phyloP scores from a whole-genome alignment of 768 basidiomycete genomes.

The Suillus luteus region DNA sequence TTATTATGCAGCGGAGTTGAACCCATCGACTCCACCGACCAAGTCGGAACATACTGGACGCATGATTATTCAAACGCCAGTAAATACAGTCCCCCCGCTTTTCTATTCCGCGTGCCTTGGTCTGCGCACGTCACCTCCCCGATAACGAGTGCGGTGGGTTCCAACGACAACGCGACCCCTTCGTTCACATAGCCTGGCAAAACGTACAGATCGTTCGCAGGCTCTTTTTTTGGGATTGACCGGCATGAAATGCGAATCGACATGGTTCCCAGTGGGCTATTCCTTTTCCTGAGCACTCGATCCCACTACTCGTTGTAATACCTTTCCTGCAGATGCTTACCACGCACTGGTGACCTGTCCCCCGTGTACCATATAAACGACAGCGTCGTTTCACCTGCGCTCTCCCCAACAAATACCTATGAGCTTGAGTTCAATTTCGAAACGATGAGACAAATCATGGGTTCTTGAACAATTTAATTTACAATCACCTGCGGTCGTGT shows the following conservation, averaged over 20 bases:
- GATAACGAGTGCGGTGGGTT: slow-evolving; percentile 63
- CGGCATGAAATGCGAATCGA: slow-evolving; percentile 87
- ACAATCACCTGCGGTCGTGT: slow-evolving; percentile 75
- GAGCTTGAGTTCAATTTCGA: slow-evolving; percentile 75
- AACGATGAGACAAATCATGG: slow-evolving; percentile 82
- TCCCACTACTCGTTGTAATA: background rate
- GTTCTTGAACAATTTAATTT: slow-evolving; percentile 70
- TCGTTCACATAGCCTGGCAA: slow-evolving; percentile 75
- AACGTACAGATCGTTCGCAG: slow-evolving; percentile 82
- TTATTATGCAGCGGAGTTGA: slow-evolving; percentile 58
- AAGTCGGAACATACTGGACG: slow-evolving; percentile 83
- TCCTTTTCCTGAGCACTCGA: background rate
- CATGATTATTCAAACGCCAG: slow-evolving; percentile 64
- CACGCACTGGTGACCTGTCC: slow-evolving; percentile 37
- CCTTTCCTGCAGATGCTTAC: slow-evolving; percentile 64
- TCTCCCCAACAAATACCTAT: slow-evolving; percentile 54
- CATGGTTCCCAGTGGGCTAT: slow-evolving; percentile 56
- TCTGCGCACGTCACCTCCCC: slow-evolving; percentile 62
- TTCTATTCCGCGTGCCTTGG: slow-evolving; percentile 39
- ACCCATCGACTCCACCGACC: slow-evolving; percentile 64
- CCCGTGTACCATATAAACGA: slow-evolving; percentile 68
- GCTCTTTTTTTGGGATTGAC: slow-evolving; percentile 86
- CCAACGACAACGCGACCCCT: slow-evolving; percentile 85
- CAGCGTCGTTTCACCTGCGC: slow-evolving; percentile 50
- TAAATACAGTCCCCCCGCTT: slow-evolving; percentile 4